phyloP scores from a whole-genome alignment of 1,139 yeast genomes.

The Nakaseomyces kungkrabaensis region DNA sequence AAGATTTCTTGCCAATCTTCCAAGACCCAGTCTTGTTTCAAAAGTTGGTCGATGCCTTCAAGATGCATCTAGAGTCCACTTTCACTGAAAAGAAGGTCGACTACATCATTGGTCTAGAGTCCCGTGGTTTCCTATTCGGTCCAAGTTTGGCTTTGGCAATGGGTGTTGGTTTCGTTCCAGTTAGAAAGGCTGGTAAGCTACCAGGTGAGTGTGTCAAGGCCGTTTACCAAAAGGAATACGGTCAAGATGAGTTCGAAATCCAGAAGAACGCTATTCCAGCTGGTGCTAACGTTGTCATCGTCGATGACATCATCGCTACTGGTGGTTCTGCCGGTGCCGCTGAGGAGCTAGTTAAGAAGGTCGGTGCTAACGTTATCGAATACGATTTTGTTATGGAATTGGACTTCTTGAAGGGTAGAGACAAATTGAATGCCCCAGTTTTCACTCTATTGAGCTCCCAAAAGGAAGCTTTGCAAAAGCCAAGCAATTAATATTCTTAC shows the following conservation, averaged over 20 bases:
- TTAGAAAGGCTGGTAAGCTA: constrained; percentile 88
- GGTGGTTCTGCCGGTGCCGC: constrained; percentile 97
- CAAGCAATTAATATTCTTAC: not conserved
- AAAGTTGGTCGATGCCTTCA: constrained; percentile 71
- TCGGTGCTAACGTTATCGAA: constrained; percentile 64
- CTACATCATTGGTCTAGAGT: constrained; percentile 87
- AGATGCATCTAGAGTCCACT: constrained; percentile 53
- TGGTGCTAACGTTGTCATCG: constrained; percentile 74
- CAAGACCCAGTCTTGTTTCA: constrained; percentile 71
- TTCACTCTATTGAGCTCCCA: constrained; percentile 85
- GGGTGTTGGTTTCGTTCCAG: constrained; percentile 86
- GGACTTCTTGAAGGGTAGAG: constrained; percentile 90
- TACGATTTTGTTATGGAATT: constrained; percentile 87
- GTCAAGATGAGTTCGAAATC: constrained; percentile 79
- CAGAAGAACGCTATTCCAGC: constrained; percentile 74
- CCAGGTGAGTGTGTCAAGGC: constrained; percentile 78
- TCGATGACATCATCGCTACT: constrained; percentile 95
- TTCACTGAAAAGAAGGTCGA: constrained; percentile 55
- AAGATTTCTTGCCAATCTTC: constrained; percentile 92
- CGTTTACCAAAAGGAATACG: constrained; percentile 83
- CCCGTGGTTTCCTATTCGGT: constrained; percentile 94
- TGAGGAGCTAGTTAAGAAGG: constrained; percentile 64
- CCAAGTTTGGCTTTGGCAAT: constrained; percentile 87
- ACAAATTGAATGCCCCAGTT: constrained; percentile 72
- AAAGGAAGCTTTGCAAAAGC: constrained; percentile 8